Evolutionary conservation across 2,329 filamentous ascomycete genomes (phyloP), one percentile per base, ranked within the genome.

Genomic region (Didymella keratinophila): DNA sequence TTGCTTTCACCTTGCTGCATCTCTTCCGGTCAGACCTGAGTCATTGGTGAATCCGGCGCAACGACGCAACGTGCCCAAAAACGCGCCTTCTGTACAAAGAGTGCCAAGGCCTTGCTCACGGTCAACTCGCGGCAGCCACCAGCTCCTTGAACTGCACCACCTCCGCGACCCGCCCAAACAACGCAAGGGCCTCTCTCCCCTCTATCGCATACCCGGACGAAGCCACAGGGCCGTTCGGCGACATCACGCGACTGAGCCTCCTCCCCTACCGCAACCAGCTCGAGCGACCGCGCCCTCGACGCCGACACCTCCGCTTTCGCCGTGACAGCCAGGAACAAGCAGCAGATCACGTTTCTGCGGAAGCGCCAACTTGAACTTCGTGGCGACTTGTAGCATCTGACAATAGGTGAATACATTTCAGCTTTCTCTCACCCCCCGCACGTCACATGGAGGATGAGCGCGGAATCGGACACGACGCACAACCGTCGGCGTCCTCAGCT

Each of bases 361-460:
- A 78, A 78, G 75, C 76, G 76, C 75, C 66, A 50, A 75, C 72
- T 74, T 41, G 50, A 58, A 59, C 63, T 62, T 65, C 71, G 76
- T 78, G 76, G 76, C 76, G 73, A 73, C 65, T 66, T 69, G 66
- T 69, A 71, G 68, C 56, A 70, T 70, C 71, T 78, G 74, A 78
- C 72, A 58, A 43, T 71, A 78, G 76, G 76, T 78, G 73, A 68
- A 66, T 75, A 72, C 63, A 49, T 66, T 65, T 65, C 65, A 53
- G 58, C 67, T 73, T 70, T 42, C 61, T 55, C 60, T 62, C 51
- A 48, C 60, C 56, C 59, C 56, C 45, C 56, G 62, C 64, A 32
- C 62, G 60, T 58, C 62, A 66, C 64, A 70, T 71, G 68, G 63
- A 60, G 56, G 49, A 62, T 61, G 67, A 56, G 62, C 63, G 57